Evolutionary conservation across 805 yeast genomes (phyloP).

Genomic region (Ogataea neopini): DNA sequence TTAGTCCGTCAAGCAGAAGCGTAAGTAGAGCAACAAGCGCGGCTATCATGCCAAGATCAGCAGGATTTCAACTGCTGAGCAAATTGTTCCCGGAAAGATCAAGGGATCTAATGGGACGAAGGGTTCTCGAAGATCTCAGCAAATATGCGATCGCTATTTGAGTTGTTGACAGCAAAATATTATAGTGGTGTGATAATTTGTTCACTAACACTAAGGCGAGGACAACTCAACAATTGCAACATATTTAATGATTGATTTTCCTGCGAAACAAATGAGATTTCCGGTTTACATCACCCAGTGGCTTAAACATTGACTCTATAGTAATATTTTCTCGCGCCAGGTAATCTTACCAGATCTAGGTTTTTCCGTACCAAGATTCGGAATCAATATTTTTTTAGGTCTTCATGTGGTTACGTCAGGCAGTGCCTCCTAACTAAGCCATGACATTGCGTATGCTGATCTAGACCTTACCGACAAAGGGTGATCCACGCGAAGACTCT

Average conservation of each 20-base stretch:
- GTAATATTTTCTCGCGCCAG: neutral
- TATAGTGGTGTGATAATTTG: neutral
- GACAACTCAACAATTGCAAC: neutral
- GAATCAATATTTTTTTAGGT: neutral
- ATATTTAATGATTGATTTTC: neutral
- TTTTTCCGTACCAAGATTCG: neutral
- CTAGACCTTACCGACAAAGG: neutral
- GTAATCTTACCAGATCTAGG: slow-evolving; percentile 1
- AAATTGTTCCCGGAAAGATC: too few relatives aligned
- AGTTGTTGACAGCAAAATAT: neutral
- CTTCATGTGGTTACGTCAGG: neutral
- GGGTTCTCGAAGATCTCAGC: neutral
- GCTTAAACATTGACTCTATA: too few relatives aligned
- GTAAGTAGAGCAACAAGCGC: too few relatives aligned
- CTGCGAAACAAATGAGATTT: neutral
- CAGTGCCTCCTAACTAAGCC: neutral
- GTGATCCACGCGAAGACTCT: neutral
- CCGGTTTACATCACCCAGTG: too few relatives aligned
- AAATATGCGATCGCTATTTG: neutral
- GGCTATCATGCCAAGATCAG: too few relatives aligned
- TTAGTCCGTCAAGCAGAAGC: too few relatives aligned
- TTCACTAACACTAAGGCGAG: neutral
- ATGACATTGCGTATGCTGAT: neutral
- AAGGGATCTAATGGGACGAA: too few relatives aligned
- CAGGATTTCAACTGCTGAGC: too few relatives aligned